Conservation (phyloP, 768 basidiomycete species). For the Tricholoma terreum region DNA sequence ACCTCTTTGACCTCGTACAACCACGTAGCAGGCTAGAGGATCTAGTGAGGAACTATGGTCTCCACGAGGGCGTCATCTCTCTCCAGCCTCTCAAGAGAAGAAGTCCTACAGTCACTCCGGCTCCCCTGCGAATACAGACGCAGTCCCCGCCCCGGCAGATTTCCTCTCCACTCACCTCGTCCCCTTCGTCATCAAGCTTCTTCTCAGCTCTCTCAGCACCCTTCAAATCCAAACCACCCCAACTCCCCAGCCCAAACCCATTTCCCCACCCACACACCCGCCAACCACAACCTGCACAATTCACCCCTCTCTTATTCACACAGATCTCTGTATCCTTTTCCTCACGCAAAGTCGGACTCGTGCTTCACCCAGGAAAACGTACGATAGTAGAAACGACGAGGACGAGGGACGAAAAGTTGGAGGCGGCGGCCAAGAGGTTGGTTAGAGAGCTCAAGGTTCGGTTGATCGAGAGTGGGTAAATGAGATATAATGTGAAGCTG, state of each 20-base stretch:
- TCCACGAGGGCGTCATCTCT: constrained; percentile 39
- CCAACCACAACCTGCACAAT: background rate
- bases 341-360: constrained; percentile 39
- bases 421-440: constrained; percentile 51
- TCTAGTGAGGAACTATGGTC: constrained; percentile 48
- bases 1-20: constrained; percentile 75
- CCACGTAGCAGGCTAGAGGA: constrained; percentile 77
- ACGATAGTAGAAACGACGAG: constrained; percentile 55
- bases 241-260: background rate
- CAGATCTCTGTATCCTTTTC: constrained; percentile 40
- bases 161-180: constrained; percentile 12
- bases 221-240: constrained; percentile 4
- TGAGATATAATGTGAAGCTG: too few species aligned
- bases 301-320: constrained; percentile 35
- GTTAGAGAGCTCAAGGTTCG: constrained; percentile 45
- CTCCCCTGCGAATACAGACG: background rate
- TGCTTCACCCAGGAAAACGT: constrained; percentile 35
- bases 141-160: constrained; percentile 1
- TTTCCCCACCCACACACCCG: background rate
- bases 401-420: constrained; percentile 53
- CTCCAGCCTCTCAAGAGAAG: constrained; percentile 10
- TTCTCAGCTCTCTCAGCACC: background rate
- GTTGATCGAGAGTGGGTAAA: constrained; percentile 25
- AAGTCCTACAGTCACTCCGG: background rate
- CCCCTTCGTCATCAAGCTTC: background rate